Evolutionary conservation across 202 grass and related monocot genomes (phyloP).

Genomic region (Bolboschoenoplectus hybrid): DNA sequence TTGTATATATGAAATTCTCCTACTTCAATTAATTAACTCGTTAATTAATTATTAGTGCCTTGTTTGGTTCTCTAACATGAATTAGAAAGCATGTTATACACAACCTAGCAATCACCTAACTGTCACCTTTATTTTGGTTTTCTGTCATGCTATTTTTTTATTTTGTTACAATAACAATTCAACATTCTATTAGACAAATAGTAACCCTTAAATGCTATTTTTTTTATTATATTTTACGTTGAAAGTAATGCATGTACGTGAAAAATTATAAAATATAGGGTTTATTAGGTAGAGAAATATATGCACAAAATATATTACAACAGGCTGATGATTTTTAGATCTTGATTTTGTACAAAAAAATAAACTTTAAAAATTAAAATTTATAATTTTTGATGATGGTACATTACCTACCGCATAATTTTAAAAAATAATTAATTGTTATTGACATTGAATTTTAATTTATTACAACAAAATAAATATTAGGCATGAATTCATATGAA

Average conservation of each 20-base stretch:
- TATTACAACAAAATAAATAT: neutral
- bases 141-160: neutral
- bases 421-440: neutral
- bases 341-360: too few species aligned
- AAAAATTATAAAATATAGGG: neutral
- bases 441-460: neutral
- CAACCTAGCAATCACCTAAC: neutral
- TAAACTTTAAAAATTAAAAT: too few species aligned
- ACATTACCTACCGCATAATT: neutral
- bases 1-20: neutral
- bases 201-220: neutral
- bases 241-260: too few species aligned
- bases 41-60: neutral
- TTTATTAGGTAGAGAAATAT: neutral
- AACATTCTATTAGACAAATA: neutral
- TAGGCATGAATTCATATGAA: too few species aligned
- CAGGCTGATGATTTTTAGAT: too few species aligned
- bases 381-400: neutral
- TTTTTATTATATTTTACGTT: too few species aligned
- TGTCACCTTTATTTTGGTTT: neutral
- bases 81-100: neutral
- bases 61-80: neutral
- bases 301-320: too few species aligned
- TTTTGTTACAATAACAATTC: neutral
- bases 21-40: neutral